phyloP scores from a whole-genome alignment of 2,329 filamentous ascomycete species.

The Aureobasidium sp. region DNA sequence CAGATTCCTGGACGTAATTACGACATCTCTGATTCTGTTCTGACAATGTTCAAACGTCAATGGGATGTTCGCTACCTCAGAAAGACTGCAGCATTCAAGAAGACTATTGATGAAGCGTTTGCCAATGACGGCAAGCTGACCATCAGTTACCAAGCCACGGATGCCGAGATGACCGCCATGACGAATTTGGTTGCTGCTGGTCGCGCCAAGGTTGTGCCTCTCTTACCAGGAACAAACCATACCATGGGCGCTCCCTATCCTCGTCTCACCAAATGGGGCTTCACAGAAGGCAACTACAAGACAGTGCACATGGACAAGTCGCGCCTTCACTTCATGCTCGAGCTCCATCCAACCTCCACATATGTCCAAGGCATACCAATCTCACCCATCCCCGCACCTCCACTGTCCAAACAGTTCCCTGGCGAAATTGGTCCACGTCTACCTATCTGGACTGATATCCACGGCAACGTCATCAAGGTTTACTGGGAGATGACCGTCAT shows the following conservation, averaged over 20 bases:
- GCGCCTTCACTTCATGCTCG: slow-evolving; percentile 58
- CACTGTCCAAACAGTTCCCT: slow-evolving; percentile 24
- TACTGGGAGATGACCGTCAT: slow-evolving; percentile 61
- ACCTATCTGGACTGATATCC: slow-evolving; percentile 68
- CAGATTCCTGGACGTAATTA: slow-evolving; percentile 56
- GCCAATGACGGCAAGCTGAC: slow-evolving; percentile 30
- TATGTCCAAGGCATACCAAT: slow-evolving; percentile 37
- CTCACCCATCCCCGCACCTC: slow-evolving; percentile 20
- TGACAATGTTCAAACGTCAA: slow-evolving; percentile 51
- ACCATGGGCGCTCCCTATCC: slow-evolving; percentile 35
- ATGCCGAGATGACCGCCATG: slow-evolving; percentile 61
- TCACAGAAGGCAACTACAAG: slow-evolving; percentile 64
- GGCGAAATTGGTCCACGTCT: slow-evolving; percentile 40
- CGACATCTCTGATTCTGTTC: slow-evolving; percentile 54
- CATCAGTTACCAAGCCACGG: slow-evolving; percentile 52
- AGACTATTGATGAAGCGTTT: slow-evolving; percentile 52
- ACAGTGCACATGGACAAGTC: slow-evolving; percentile 60
- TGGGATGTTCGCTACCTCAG: slow-evolving; percentile 47
- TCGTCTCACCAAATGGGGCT: slow-evolving; percentile 54
- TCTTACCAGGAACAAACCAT: slow-evolving; percentile 51
- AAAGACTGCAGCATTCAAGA: slow-evolving; percentile 55
- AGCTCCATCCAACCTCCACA: slow-evolving; percentile 49
- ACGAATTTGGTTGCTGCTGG: slow-evolving; percentile 58
- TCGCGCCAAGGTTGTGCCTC: slow-evolving; percentile 47
- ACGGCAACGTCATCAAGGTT: slow-evolving; percentile 50